A percentile compares a stretch with the other conserved stretches of the same genome.
phyloP scores from a whole-genome alignment of 257 asterid species.

The Solanum sparsipilum region DNA sequence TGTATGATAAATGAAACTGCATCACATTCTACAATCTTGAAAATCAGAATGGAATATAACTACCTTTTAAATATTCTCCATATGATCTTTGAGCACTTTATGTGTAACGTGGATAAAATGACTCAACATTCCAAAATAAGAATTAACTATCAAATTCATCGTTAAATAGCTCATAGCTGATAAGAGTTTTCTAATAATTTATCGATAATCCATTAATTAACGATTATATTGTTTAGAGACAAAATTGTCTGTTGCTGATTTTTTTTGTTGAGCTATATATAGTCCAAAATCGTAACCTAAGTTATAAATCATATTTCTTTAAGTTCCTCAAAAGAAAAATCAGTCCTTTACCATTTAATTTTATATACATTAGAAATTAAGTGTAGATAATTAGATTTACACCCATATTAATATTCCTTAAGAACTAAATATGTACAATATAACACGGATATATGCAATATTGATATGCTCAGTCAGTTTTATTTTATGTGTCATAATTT shows the following conservation, averaged over 20 bases:
- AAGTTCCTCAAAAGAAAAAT: too few relatives aligned
- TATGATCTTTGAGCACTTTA: not conserved
- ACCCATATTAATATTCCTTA: too few relatives aligned
- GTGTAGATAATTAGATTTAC: not conserved
- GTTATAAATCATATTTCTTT: too few relatives aligned
- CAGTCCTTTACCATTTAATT: not conserved
- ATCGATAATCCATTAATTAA: too few relatives aligned
- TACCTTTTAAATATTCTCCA: not conserved
- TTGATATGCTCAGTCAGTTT: not conserved
- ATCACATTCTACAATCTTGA: not conserved
- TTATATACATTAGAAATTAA: not conserved
- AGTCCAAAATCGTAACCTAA: too few relatives aligned
- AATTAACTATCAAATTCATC: not conserved
- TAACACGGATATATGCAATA: not conserved
- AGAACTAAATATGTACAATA: not conserved
- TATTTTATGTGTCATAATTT: not conserved
- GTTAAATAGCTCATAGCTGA: not conserved
- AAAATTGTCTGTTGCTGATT: too few relatives aligned
- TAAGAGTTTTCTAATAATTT: too few relatives aligned
- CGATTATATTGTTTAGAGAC: too few relatives aligned
- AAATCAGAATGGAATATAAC: not conserved
- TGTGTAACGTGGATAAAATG: not conserved
- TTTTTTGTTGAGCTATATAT: too few relatives aligned
- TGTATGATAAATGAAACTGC: not conserved
- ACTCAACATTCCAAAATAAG: not conserved